These are phyloP conservation scores for Sonneratia caseolaris DNA, from an alignment of 345 rosid species.

Conservation along the genomic window DNA sequence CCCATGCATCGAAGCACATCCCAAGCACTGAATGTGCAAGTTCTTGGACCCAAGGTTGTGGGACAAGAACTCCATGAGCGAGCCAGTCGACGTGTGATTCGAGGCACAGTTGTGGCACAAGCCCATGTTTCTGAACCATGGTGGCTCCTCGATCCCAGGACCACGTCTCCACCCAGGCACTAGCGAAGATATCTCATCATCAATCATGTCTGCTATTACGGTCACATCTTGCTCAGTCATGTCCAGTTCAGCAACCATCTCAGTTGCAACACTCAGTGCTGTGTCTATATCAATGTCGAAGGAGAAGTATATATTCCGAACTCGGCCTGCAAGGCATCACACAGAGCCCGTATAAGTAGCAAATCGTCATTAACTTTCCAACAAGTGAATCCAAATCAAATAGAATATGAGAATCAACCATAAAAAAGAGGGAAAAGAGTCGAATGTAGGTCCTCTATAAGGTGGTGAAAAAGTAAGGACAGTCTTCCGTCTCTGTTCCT, in stretches of 20 bases:
- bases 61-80: constrained; percentile 40
- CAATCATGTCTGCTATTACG: constrained; percentile 78
- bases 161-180: constrained; percentile 77
- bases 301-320: constrained; percentile 80
- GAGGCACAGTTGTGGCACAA: constrained; percentile 61
- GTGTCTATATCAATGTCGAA: constrained; percentile 67
- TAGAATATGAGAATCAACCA: background rate
- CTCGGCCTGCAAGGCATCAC: constrained; percentile 32
- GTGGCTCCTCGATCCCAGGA: constrained; percentile 59
- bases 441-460: background rate
- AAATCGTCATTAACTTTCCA: background rate
- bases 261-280: constrained; percentile 83
- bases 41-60: constrained; percentile 26
- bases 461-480: background rate
- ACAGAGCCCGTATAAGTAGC: background rate
- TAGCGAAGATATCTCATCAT: constrained; percentile 70
- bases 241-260: constrained; percentile 92
- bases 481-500: too few species aligned
- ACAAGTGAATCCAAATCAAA: background rate
- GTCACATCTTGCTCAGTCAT: constrained; percentile 68
- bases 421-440: background rate
- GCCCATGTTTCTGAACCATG: constrained; percentile 37
- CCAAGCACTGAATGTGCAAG: constrained; percentile 36
- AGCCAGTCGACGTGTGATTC: constrained; percentile 58
- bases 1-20: constrained; percentile 74